Evolutionary conservation across 2,329 filamentous ascomycete genomes (phyloP), one percentile per base, ranked within the genome.

Genomic region (Phialemoniopsis sp.): DNA sequence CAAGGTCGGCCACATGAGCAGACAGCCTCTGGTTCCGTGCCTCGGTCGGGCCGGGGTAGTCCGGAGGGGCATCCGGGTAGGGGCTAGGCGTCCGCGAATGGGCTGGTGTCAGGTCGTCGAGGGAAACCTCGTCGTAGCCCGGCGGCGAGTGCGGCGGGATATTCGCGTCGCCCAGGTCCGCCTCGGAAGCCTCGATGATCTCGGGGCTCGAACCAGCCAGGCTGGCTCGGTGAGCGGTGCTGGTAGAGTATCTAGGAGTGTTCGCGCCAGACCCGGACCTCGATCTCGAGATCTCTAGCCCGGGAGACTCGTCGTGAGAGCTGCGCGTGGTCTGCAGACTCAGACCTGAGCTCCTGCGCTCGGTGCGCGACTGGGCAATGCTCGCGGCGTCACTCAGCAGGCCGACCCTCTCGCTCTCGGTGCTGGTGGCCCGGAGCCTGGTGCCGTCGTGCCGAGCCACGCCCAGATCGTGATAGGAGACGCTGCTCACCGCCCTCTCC

Each of bases 371-470:
- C 13, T 50, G 45, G 17, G 64, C 62, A 33, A 87, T 83, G 49
- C 76, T 82, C 3, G 84, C 86, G 2, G 84, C 80, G 47, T 84
- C 82, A 28, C 83, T 85, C 12, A 91, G 69, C 8, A 91, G 64
- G 1, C 85, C 85, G 32, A 82, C 67, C 21, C 80, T 70, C 55
- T 91, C 85, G 51, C 82, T 87, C 49, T 89, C 86, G 14, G 70
- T 73, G 46, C 84, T 89, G 53, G 82, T 85, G 29, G 83, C 84
- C 21, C 87, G 75, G 19, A 93, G 63, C 34, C 87, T 71, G 2
- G 85, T 87, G 36, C 87, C 87, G 51, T 93, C 87, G 51, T 87
- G 85, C 33, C 84, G 72, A 1, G 85, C 86, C 13, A 90, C 76
- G 28, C 87, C 87, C 5, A 93, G 60, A 32, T 87, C 84, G 9